Evolutionary conservation across 345 rosid species (phyloP).

Genomic region (Eucalyptus urophylla): DNA sequence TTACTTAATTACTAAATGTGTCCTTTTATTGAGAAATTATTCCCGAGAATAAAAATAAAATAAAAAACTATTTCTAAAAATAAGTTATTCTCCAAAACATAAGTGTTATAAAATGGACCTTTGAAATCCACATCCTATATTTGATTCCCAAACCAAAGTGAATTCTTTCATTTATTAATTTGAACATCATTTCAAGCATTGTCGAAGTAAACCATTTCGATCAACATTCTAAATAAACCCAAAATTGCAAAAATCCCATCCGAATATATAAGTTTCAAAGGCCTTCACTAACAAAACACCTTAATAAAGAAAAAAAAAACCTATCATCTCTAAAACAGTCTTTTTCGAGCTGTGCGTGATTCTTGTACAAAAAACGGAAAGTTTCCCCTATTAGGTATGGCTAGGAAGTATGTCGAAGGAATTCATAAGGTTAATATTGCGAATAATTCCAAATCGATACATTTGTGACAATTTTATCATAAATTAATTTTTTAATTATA

Average conservation of each 20-base stretch:
- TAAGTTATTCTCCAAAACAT: accelerated
- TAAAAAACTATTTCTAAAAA: accelerated
- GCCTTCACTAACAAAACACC: neutral
- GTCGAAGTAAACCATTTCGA: neutral
- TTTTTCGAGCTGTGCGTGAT: neutral
- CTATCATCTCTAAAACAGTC: neutral
- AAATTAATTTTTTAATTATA: no score
- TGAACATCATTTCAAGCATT: neutral
- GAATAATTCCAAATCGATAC: accelerated
- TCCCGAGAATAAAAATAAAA: accelerated
- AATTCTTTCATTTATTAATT: neutral
- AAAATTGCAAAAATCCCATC: neutral
- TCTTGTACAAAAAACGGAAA: neutral
- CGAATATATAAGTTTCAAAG: neutral
- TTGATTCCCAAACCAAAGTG: neutral
- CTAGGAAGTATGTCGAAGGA: neutral
- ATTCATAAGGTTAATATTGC: neutral
- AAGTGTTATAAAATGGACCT: no score
- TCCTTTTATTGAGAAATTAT: no score
- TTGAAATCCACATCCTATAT: neutral
- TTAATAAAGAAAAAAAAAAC: neutral
- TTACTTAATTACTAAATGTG: accelerated
- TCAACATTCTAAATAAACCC: neutral
- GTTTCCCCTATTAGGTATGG: neutral
- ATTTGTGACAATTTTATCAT: no score